Base-by-base conservation (phyloP, 305 asterid species). In the Andrographis paniculata region DNA sequence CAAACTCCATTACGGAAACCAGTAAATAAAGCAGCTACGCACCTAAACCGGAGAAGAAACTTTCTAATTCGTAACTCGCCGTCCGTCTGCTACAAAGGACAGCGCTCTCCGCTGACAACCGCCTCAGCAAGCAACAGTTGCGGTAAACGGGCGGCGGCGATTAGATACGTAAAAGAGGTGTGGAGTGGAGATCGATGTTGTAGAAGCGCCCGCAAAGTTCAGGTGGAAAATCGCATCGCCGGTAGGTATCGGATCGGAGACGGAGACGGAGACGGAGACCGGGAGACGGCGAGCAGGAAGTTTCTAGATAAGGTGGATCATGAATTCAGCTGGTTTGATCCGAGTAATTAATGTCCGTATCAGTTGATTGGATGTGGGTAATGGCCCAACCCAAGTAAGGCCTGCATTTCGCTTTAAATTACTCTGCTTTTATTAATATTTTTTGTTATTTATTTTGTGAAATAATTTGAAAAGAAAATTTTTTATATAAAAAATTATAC, bases 1-100 rank as follows among this genome's bases (percentile, higher is more conserved):
- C 72, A 15, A 66, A 44, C 30, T 8, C 4, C 30, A 24, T 3
- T 24, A 24, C 6, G 30, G 30, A 33, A 10, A 9, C 38, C 8
- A 33, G 2, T 9, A 33, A 67, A 1, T 61, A 68, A 52, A 71
- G 74, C 35, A 66, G 75, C 45, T 77, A 70, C 45, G 63, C 65
- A 30, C 69, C 61, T 40, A 68, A 78, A 0, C 80, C 55, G 61
- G 75, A 73, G 50, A 78, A 67, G 63, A 65, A 65, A 0, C 60
- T 69, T 43, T 52, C 50, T 53, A 17, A 63, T 76, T 39, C 77
- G 48, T 58, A 67, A 73, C 67, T 61, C 74, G 2, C 75, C 74
- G 2, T 73, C 41, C 59, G 67, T 78, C 44, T 75, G 2, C 60
- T 33, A 49, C 73, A 76, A 48, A 73, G 74, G 7, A 72, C 79